Conservation (phyloP, 768 basidiomycete species). For the Butyriboletus loyo region DNA sequence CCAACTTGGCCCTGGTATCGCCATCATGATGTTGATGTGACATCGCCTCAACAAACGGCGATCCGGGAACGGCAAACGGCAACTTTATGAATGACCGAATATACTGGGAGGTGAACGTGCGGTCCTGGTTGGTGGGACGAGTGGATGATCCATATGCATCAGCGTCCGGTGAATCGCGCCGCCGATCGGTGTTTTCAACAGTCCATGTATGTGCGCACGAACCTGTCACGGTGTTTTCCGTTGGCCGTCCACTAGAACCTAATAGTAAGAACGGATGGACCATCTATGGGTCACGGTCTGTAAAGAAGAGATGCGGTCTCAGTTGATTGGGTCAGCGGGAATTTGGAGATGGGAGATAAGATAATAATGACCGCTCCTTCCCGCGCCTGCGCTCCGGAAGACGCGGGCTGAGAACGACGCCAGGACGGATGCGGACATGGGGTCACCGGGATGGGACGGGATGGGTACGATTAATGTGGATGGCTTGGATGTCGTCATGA, state of each 20-base stretch:
- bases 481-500: no score
- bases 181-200: conserved; percentile 1
- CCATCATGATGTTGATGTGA: conserved; percentile 9
- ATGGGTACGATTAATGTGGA: no score
- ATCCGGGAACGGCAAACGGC: conserved; percentile 6
- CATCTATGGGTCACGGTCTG: conserved; percentile 15
- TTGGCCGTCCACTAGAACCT: neutral
- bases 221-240: conserved; percentile 3
- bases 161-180: neutral
- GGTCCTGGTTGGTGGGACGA: neutral
- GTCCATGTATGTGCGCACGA: neutral
- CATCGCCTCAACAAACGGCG: neutral
- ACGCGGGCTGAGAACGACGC: conserved; percentile 9
- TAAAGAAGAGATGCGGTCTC: conserved; percentile 5
- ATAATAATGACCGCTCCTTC: conserved; percentile 6
- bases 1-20: neutral
- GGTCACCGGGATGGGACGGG: neutral
- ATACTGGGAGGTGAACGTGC: no score
- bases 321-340: conserved; percentile 1
- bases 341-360: conserved; percentile 17
- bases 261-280: neutral
- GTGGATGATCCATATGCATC: no score
- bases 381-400: conserved; percentile 10
- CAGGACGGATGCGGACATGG: conserved; percentile 4
- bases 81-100: neutral